Conservation (phyloP, 805 yeast species). For the Candida pseudoglaebosa region DNA sequence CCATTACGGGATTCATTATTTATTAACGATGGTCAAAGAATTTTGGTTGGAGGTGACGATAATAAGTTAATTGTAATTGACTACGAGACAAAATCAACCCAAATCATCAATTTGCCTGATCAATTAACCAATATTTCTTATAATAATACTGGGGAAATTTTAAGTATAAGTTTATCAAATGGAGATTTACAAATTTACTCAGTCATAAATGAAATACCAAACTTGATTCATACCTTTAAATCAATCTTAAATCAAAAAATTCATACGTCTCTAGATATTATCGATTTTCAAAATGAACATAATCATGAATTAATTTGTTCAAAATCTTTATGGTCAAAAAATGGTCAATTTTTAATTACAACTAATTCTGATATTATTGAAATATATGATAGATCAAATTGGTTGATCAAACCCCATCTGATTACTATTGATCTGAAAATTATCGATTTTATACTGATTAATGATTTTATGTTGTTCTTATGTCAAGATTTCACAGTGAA, state of each 20-base stretch:
- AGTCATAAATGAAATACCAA: slow-evolving; percentile 53
- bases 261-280: slow-evolving; percentile 26
- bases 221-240: slow-evolving; percentile 42
- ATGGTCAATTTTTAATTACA: slow-evolving; percentile 66
- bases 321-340: slow-evolving; percentile 64
- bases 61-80: slow-evolving; percentile 51
- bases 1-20: slow-evolving; percentile 51
- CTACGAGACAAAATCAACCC: slow-evolving; percentile 24
- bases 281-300: slow-evolving; percentile 41
- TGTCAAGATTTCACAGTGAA: slow-evolving; percentile 45
- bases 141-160: slow-evolving; percentile 51
- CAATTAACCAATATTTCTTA: slow-evolving; percentile 56
- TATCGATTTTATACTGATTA: slow-evolving; percentile 8
- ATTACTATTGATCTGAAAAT: slow-evolving; percentile 6
- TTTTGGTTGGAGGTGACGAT: slow-evolving; percentile 66
- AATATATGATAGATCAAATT: slow-evolving; percentile 40
- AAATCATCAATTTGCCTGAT: slow-evolving; percentile 42
- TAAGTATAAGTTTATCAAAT: slow-evolving; percentile 55
- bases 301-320: slow-evolving; percentile 46
- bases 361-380: slow-evolving; percentile 45
- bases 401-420: slow-evolving; percentile 13
- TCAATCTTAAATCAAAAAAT: slow-evolving; percentile 38
- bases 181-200: slow-evolving; percentile 58
- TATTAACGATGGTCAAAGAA: slow-evolving; percentile 58
- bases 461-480: slow-evolving; percentile 1